A percentile compares a stretch with the other conserved stretches of the same genome.
Conservation (phyloP, 2,329 filamentous ascomycete genomes). For the Lecanosticta acicola region DNA sequence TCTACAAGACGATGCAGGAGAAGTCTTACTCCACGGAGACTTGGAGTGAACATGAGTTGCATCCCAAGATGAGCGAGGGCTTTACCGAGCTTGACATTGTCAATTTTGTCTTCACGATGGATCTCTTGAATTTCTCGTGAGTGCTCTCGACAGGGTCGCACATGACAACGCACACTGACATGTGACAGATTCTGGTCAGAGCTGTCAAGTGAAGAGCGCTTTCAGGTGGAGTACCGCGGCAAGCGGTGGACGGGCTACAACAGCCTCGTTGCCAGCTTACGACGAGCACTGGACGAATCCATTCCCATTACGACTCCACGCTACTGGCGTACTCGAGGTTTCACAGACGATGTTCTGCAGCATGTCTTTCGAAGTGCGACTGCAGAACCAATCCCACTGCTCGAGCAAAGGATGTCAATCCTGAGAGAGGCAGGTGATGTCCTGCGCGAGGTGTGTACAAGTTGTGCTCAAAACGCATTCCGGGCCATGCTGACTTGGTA, state of each 20-base stretch:
- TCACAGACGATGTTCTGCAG: constrained; percentile 65
- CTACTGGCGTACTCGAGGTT: constrained; percentile 62
- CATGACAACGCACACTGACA: background rate
- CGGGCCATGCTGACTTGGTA: constrained; percentile 12
- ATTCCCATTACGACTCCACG: constrained; percentile 83
- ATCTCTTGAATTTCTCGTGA: constrained; percentile 78
- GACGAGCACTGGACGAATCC: constrained; percentile 82
- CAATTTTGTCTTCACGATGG: constrained; percentile 95
- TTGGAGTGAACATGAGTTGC: constrained; percentile 85
- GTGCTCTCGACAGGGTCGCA: background rate
- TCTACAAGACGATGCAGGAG: constrained; percentile 76
- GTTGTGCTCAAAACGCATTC: background rate
- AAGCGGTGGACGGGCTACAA: constrained; percentile 90
- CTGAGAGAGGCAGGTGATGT: constrained; percentile 77
- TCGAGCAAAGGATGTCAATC: constrained; percentile 70
- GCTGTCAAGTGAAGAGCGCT: constrained; percentile 62
- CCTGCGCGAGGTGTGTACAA: constrained; percentile 40
- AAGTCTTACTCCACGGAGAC: constrained; percentile 76
- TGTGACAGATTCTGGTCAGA: constrained; percentile 79
- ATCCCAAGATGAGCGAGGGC: constrained; percentile 57
- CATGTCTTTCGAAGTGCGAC: constrained; percentile 84
- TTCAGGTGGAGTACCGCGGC: constrained; percentile 74
- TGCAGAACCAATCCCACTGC: constrained; percentile 77
- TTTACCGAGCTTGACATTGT: constrained; percentile 42
- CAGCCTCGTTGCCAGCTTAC: constrained; percentile 82